These are phyloP conservation scores for Parafenestella ontariensis DNA, from an alignment of 2,329 filamentous ascomycete genomes.

Conservation along the genomic window DNA sequence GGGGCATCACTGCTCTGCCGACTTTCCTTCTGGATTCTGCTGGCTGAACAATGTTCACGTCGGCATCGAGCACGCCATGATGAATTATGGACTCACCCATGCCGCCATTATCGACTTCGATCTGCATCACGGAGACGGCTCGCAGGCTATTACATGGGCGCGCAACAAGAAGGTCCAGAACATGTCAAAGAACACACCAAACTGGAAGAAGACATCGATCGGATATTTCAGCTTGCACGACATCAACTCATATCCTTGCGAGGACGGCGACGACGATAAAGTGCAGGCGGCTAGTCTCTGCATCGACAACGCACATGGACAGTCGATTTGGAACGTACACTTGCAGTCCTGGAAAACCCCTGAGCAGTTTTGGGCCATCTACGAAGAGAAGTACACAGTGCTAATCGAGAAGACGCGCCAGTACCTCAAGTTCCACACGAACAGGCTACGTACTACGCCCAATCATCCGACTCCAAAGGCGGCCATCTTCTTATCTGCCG, in stretches of 20 bases:
- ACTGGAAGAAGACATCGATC: conserved; percentile 84
- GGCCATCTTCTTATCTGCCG: conserved; percentile 92
- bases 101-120: conserved; percentile 70
- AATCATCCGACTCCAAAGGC: conserved; percentile 73
- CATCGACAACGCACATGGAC: conserved; percentile 91
- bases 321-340: conserved; percentile 96
- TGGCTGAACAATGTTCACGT: conserved; percentile 99
- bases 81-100: conserved; percentile 86
- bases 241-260: conserved; percentile 98
- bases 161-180: conserved; percentile 76
- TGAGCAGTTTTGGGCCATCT: conserved; percentile 87
- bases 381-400: conserved; percentile 77
- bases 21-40: conserved; percentile 92
- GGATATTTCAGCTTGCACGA: conserved; percentile 98
- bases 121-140: conserved; percentile 66
- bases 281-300: conserved; percentile 93
- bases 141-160: conserved; percentile 90
- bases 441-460: conserved; percentile 64
- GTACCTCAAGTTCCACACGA: conserved; percentile 77
- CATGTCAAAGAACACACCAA: conserved; percentile 72
- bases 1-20: conserved; percentile 91
- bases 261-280: conserved; percentile 91
- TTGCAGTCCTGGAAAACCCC: conserved; percentile 84
- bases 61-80: conserved; percentile 88
- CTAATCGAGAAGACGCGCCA: conserved; percentile 81